Evolutionary conservation across 257 asterid species (phyloP).

Genomic region (Solanum gandarillasii): DNA sequence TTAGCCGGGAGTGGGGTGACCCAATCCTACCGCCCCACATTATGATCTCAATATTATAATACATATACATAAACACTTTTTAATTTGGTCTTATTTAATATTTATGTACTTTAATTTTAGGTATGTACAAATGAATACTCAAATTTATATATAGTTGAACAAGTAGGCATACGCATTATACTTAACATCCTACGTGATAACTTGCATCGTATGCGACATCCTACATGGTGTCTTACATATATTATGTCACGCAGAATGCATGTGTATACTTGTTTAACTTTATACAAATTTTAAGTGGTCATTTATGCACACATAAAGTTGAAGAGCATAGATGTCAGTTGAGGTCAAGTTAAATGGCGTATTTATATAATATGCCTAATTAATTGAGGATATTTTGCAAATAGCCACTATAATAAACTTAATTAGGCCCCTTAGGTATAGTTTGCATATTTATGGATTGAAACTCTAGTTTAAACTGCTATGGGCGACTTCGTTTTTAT

Average conservation of each 20-base stretch:
- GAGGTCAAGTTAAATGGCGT: neutral
- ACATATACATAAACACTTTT: too few relatives aligned
- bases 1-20: neutral
- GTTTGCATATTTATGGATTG: too few relatives aligned
- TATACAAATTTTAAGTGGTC: neutral
- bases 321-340: neutral
- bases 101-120: too few relatives aligned
- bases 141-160: too few relatives aligned
- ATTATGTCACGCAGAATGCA: accelerated
- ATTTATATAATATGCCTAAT: neutral
- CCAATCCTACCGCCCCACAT: neutral
- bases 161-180: too few relatives aligned
- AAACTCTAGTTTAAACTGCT: neutral
- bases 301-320: neutral
- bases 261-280: too few relatives aligned
- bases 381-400: neutral
- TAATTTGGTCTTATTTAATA: neutral
- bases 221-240: neutral
- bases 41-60: neutral
- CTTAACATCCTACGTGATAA: neutral
- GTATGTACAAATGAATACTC: too few relatives aligned
- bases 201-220: too few relatives aligned
- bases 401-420: neutral
- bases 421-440: neutral
- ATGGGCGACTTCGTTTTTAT: neutral